Evolutionary conservation across 1,139 yeast species (phyloP), one percentile per base, ranked within the genome.

Genomic region (Geotrichum bryndzae): DNA sequence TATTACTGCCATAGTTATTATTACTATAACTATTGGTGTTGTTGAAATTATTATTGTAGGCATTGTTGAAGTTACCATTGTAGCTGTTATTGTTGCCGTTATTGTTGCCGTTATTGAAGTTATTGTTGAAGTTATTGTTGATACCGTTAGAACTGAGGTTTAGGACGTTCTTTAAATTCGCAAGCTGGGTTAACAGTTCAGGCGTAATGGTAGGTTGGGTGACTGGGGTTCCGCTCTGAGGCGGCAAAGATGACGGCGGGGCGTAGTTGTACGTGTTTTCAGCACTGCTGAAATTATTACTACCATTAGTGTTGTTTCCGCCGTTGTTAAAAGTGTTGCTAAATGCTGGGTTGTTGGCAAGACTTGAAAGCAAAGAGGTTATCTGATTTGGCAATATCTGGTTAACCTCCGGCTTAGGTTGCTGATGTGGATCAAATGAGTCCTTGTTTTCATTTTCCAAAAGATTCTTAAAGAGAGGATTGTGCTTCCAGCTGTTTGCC

Each of bases 391-490:
- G 11, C 50, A 53, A 38, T 22, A 22, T 50, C 25, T 7, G 25
- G 11, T 25, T 38, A n/a, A 15, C 45, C 18, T 38, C 45, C n/a
- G 45, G 45, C 6, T 38, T 38, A 6, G n/a, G 18, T 22, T 38
- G 45, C 3, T 38, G n/a, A 15, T 38, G 45, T 13, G 7, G 6
- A 3, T n/a, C 18, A 1, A 38, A 10, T 13, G 45, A 38, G n/a
- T 38, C 45, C 45, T 38, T 38, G n/a, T 11, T n/a, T 13, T 10
- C n/a, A 15, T 15, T 38, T n/a, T 3, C 1, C 13, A 38, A 38
- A n/a, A 62, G 56, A 1, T 29, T 38, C 25, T 52, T 41, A 35
- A 65, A 65, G 15, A 56, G 27, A 15, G 66, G 64, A 29, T 65
- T 59, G 48, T 29, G 18, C 22, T 57, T 57, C 22, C 66, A 58